These are phyloP conservation scores for Coemansia sp. DNA, from an alignment of 192 early-diverging fungal genomes.

Conservation along the genomic window DNA sequence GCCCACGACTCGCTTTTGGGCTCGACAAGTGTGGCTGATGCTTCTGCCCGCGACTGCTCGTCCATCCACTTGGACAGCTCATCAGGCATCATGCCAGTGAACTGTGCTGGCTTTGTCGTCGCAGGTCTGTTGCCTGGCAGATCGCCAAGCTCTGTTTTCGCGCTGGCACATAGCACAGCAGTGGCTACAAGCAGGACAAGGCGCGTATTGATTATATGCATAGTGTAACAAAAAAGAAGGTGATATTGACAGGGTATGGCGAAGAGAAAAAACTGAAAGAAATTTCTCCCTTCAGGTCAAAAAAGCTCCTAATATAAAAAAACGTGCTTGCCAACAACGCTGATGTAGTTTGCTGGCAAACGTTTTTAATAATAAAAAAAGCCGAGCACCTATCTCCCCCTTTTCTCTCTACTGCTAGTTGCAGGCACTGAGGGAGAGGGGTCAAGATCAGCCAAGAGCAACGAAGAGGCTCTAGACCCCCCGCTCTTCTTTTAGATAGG, in stretches of 20 bases:
- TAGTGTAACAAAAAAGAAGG: neutral
- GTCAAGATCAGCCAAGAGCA: neutral
- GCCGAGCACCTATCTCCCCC: neutral
- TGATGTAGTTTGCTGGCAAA: neutral
- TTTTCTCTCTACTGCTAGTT: neutral
- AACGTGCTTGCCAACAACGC: neutral
- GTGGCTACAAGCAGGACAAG: neutral
- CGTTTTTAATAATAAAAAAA: neutral
- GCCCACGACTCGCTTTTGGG: neutral
- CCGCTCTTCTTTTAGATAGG: neutral
- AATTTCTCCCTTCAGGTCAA: neutral
- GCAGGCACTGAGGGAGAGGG: neutral
- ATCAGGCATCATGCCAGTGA: constrained; percentile 38
- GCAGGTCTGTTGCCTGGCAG: neutral
- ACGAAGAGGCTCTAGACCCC: neutral
- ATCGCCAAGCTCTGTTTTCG: neutral
- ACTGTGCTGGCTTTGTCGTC: constrained; percentile 2
- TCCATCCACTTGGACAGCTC: constrained; percentile 31
- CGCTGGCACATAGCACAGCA: neutral
- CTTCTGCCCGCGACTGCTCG: constrained; percentile 15
- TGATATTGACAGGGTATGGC: neutral
- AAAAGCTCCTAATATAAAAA: neutral
- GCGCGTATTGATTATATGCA: neutral
- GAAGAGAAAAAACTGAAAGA: neutral
- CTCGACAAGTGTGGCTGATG: neutral